Conservation (phyloP, 176 grass and related monocot genomes). For the Triticum turgidum region DNA sequence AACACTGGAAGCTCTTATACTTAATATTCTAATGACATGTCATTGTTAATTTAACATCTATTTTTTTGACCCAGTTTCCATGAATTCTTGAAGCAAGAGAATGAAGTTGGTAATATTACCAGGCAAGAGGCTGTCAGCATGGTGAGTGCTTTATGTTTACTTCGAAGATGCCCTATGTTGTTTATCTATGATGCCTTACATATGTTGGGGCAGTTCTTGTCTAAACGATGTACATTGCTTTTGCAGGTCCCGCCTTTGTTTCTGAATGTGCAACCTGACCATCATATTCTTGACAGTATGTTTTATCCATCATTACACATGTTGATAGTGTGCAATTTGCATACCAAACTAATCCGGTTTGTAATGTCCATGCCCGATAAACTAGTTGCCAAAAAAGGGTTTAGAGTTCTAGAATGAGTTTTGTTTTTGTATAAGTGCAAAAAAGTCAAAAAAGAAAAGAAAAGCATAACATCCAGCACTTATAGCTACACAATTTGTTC, state of each 20-base stretch:
- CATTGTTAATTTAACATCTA: constrained; percentile 22
- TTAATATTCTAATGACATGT: constrained; percentile 20
- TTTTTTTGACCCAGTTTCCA: constrained; percentile 61
- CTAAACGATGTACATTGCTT: constrained; percentile 27
- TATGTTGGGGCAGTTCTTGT: not conserved
- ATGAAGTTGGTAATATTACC: constrained; percentile 98
- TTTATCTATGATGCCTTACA: constrained; percentile 30
- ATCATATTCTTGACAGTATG: constrained; percentile 98
- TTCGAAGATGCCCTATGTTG: not conserved
- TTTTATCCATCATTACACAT: constrained; percentile 11
- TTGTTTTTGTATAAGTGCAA: not conserved
- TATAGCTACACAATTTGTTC: not conserved
- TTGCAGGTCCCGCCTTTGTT: constrained; percentile 95
- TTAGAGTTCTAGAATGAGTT: not conserved
- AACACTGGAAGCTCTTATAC: not conserved
- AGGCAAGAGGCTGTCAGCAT: constrained; percentile 99
- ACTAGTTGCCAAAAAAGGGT: not conserved
- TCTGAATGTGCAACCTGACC: constrained; percentile 87
- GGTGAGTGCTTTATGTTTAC: constrained; percentile 55
- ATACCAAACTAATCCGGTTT: not conserved
- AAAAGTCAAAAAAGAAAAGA: not conserved
- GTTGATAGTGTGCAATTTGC: not conserved
- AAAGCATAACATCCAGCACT: not conserved
- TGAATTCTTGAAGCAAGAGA: constrained; percentile 96
- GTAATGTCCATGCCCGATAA: not conserved